Conservation (phyloP, 805 yeast species). For the Nakazawaea pomicola region DNA sequence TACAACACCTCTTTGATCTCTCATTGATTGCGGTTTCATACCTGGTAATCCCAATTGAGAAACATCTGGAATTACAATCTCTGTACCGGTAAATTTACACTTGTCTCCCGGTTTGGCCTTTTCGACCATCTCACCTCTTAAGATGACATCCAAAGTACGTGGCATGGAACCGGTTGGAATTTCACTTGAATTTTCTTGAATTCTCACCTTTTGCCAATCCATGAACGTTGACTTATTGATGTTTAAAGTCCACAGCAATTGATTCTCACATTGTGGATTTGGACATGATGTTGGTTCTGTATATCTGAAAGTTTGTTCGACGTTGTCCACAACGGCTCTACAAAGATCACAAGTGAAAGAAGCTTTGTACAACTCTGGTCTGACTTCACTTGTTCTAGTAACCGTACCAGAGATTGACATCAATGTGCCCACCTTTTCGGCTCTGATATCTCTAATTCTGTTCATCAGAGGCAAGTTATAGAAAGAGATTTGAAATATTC, state of each 20-base stretch:
- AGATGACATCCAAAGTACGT: slow-evolving; percentile 84
- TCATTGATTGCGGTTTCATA: slow-evolving; percentile 75
- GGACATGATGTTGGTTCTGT: slow-evolving; percentile 95
- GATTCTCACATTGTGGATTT: slow-evolving; percentile 82
- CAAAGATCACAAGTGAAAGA: slow-evolving; percentile 88
- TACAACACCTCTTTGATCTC: slow-evolving; percentile 55
- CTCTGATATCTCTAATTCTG: slow-evolving; percentile 84
- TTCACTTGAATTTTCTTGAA: slow-evolving; percentile 94
- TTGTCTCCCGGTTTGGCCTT: slow-evolving; percentile 97
- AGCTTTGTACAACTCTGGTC: slow-evolving; percentile 88
- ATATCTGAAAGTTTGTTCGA: slow-evolving; percentile 88
- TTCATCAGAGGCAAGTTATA: slow-evolving; percentile 78
- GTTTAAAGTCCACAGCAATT: slow-evolving; percentile 78
- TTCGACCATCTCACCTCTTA: slow-evolving; percentile 93
- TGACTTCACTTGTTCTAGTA: slow-evolving; percentile 91
- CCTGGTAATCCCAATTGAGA: slow-evolving; percentile 95
- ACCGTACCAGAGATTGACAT: slow-evolving; percentile 90
- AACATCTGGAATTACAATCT: slow-evolving; percentile 92
- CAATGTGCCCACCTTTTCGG: slow-evolving; percentile 82
- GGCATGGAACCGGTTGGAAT: slow-evolving; percentile 99
- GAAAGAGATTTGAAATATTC: slow-evolving; percentile 85
- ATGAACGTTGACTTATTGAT: slow-evolving; percentile 80
- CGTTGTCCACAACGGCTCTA: slow-evolving; percentile 76
- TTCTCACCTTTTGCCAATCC: slow-evolving; percentile 95
- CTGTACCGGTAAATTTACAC: slow-evolving; percentile 89